phyloP scores from a whole-genome alignment of 257 asterid genomes.

The Nicotiana tomentosiformis region DNA sequence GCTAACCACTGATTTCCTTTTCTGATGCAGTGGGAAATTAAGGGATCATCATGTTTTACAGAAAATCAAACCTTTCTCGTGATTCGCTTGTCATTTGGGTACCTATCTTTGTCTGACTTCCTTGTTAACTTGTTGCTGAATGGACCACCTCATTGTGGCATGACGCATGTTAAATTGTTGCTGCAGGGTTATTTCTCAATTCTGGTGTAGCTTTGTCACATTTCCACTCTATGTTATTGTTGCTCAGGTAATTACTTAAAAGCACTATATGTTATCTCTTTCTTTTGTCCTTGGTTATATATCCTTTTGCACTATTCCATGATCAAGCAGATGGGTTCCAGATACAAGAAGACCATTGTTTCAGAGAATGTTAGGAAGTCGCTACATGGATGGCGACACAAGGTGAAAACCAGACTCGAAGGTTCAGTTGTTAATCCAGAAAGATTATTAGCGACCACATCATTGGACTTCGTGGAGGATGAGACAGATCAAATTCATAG shows the following conservation, averaged over 20 bases:
- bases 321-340: constrained; percentile 79
- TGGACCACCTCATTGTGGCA: not conserved
- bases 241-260: constrained; percentile 56
- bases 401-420: constrained; percentile 46
- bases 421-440: constrained; percentile 14
- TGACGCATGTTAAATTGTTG: not conserved
- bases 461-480: constrained; percentile 32
- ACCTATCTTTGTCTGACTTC: constrained; percentile 8
- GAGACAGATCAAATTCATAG: constrained; percentile 4
- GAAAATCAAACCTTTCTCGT: constrained; percentile 42
- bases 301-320: not conserved
- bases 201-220: constrained; percentile 98
- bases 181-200: constrained; percentile 78
- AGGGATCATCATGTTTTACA: constrained; percentile 52
- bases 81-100: constrained; percentile 81
- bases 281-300: not conserved
- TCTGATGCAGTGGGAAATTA: constrained; percentile 66
- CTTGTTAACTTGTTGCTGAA: not conserved
- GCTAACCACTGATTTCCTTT: not conserved
- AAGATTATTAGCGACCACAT: constrained; percentile 21
- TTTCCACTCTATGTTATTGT: constrained; percentile 86
- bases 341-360: constrained; percentile 71
- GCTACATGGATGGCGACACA: constrained; percentile 71
- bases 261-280: not conserved
- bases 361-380: constrained; percentile 75